Percentiles rank a stretch among this genome's conserved stretches.
Evolutionary conservation across 495 filamentous ascomycete species (phyloP).

Genomic region (Tuber microsphaerosporum): DNA sequence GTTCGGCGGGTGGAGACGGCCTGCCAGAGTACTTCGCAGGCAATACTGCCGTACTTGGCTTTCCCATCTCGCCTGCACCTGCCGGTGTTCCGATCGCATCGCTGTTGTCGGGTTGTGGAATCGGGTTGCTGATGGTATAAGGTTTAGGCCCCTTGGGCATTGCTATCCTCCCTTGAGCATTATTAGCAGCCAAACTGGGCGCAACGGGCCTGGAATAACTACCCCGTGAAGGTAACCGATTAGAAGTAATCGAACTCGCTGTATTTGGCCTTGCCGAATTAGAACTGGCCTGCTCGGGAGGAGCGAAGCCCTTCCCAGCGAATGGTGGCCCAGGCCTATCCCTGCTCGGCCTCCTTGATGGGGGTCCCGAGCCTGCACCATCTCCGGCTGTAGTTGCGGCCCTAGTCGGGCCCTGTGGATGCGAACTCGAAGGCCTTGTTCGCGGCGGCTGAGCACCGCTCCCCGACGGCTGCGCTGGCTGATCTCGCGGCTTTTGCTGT

Average conservation of each 20-base stretch:
- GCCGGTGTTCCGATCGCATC: conserved; percentile 44
- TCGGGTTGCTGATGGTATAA: conserved; percentile 68
- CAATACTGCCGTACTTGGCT: conserved; percentile 53
- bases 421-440: conserved; percentile 44
- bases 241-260: conserved; percentile 67
- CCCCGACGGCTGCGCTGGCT: conserved; percentile 37
- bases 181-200: conserved; percentile 79
- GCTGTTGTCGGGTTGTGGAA: conserved; percentile 52
- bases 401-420: conserved; percentile 39
- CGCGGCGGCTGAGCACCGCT: conserved; percentile 36
- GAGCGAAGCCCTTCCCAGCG: conserved; percentile 48
- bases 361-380: conserved; percentile 22
- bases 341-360: conserved; percentile 35
- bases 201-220: conserved; percentile 86
- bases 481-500: conserved; percentile 47
- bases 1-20: conserved; percentile 47
- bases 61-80: conserved; percentile 48
- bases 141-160: conserved; percentile 68
- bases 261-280: conserved; percentile 62
- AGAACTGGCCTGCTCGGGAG: conserved; percentile 44
- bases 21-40: conserved; percentile 44
- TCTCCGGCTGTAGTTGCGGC: conserved; percentile 25
- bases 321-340: conserved; percentile 40
- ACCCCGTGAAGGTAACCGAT: conserved; percentile 64
- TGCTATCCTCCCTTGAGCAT: conserved; percentile 81